phyloP scores from a whole-genome alignment of 1,139 yeast species.

The Zhuliangozyma blackwelliae region DNA sequence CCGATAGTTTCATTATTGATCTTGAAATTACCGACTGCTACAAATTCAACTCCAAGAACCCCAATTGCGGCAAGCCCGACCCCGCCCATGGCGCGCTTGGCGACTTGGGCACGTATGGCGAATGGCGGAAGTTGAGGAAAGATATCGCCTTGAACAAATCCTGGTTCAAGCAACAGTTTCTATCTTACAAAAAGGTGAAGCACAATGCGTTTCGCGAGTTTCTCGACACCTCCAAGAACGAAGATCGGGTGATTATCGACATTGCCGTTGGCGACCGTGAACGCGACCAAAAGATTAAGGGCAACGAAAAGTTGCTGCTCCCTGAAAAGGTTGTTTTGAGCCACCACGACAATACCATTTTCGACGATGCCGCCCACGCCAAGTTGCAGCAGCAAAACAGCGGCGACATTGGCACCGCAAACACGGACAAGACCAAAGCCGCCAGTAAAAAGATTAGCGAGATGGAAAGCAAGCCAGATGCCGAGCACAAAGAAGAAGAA shows the following conservation, averaged over 20 bases:
- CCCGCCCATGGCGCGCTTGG: constrained; percentile 27
- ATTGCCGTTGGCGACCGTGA: constrained; percentile 29
- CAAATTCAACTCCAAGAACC: constrained; percentile 18
- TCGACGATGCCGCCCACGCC: constrained; percentile 26
- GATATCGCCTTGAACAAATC: constrained; percentile 34
- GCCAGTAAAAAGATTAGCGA: constrained; percentile 14
- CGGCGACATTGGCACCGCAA: constrained; percentile 4
- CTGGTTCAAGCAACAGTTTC: constrained; percentile 28
- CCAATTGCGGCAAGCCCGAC: constrained; percentile 31
- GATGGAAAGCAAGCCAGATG: constrained; percentile 7
- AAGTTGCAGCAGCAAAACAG: constrained; percentile 12
- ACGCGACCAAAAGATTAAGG: constrained; percentile 26
- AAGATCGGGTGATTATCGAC: constrained; percentile 32
- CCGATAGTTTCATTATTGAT: constrained; percentile 36
- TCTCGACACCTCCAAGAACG: constrained; percentile 7
- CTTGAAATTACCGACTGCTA: constrained; percentile 30
- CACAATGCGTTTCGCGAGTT: constrained; percentile 6
- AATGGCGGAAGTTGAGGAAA: constrained; percentile 36
- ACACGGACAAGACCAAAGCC: constrained; percentile 11
- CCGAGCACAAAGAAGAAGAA: constrained; percentile 10
- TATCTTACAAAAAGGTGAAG: constrained; percentile 30
- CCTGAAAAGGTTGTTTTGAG: constrained; percentile 30
- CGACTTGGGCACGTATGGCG: constrained; percentile 22
- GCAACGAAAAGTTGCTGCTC: constrained; percentile 26
- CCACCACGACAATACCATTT: constrained; percentile 22